Evolutionary conservation across 2,329 filamentous ascomycete genomes (phyloP).

Genomic region (Ascochyta lentis): DNA sequence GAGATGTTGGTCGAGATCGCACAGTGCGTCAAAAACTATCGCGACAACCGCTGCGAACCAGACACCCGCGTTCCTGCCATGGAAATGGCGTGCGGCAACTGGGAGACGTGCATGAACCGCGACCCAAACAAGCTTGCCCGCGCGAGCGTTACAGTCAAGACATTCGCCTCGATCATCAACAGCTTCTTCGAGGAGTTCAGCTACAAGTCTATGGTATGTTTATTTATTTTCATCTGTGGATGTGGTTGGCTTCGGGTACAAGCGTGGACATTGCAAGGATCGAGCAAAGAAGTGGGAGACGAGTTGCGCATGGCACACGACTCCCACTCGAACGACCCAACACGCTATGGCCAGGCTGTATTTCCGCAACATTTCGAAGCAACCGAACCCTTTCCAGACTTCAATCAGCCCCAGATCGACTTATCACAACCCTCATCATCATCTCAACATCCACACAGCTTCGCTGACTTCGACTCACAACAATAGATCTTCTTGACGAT

Average conservation of each 20-base stretch:
- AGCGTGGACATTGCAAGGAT: neutral
- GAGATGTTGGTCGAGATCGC: slow-evolving; percentile 76
- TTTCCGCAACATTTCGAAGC: neutral
- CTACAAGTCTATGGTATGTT: slow-evolving; percentile 74
- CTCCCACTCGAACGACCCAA: neutral
- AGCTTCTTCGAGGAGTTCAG: slow-evolving; percentile 90
- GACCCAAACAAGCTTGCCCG: slow-evolving; percentile 80
- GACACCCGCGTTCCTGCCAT: slow-evolving; percentile 74
- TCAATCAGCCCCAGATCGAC: neutral
- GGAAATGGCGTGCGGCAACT: slow-evolving; percentile 74
- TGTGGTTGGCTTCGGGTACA: neutral
- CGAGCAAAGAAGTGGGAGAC: neutral
- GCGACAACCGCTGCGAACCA: slow-evolving; percentile 75
- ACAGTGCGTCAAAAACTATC: slow-evolving; percentile 75
- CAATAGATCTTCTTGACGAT: slow-evolving; percentile 55
- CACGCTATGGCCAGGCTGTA: neutral
- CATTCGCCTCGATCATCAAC: slow-evolving; percentile 92
- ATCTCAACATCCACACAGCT: neutral
- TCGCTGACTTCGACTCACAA: slow-evolving; percentile 18
- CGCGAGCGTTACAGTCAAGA: slow-evolving; percentile 82
- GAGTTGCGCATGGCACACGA: neutral
- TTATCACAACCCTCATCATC: neutral
- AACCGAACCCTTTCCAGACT: neutral
- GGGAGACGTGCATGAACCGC: slow-evolving; percentile 86
- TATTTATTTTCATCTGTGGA: slow-evolving; percentile 11